phyloP scores from a whole-genome alignment of 2,329 filamentous ascomycete species.

The Coniella lustricola region DNA sequence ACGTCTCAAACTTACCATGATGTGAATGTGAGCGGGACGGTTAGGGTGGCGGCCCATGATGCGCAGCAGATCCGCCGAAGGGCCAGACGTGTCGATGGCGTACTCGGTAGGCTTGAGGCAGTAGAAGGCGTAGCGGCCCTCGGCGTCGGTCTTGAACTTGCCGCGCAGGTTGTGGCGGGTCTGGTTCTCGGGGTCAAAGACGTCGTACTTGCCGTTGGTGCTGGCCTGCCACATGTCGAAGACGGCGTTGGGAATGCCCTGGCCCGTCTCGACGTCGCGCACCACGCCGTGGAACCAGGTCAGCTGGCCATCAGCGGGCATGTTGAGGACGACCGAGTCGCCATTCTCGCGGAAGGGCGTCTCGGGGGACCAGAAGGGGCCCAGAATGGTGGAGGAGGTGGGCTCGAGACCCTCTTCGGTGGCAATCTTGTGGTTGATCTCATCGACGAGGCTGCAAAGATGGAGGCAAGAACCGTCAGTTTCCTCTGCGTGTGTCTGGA shows the following conservation, averaged over 20 bases:
- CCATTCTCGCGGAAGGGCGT: slow-evolving; percentile 52
- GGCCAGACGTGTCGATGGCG: slow-evolving; percentile 50
- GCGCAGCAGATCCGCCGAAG: slow-evolving; percentile 18
- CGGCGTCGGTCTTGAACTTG: slow-evolving; percentile 55
- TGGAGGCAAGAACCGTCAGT: too few species aligned
- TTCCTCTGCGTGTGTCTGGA: too few species aligned
- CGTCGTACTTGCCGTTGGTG: slow-evolving; percentile 52
- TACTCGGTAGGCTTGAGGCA: slow-evolving; percentile 58
- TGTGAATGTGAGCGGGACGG: slow-evolving; percentile 22
- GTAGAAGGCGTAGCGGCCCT: slow-evolving; percentile 57
- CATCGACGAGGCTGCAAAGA: slow-evolving; percentile 42
- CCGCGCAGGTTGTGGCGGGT: slow-evolving; percentile 56
- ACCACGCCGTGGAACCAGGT: slow-evolving; percentile 47
- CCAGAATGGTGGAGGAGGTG: slow-evolving; percentile 58
- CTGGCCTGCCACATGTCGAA: slow-evolving; percentile 58
- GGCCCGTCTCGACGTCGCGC: slow-evolving; percentile 20
- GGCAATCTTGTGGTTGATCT: slow-evolving; percentile 54
- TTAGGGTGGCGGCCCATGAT: slow-evolving; percentile 21
- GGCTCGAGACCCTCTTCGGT: slow-evolving; percentile 32
- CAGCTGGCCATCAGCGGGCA: slow-evolving; percentile 32
- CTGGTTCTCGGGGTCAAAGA: slow-evolving; percentile 55
- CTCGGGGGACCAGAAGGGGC: slow-evolving; percentile 60
- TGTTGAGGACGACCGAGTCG: slow-evolving; percentile 40
- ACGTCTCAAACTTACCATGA: slow-evolving; percentile 15
- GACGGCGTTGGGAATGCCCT: slow-evolving; percentile 33